Evolutionary conservation across 2,329 filamentous ascomycete species (phyloP).

Genomic region (Fusarium sacchari): DNA sequence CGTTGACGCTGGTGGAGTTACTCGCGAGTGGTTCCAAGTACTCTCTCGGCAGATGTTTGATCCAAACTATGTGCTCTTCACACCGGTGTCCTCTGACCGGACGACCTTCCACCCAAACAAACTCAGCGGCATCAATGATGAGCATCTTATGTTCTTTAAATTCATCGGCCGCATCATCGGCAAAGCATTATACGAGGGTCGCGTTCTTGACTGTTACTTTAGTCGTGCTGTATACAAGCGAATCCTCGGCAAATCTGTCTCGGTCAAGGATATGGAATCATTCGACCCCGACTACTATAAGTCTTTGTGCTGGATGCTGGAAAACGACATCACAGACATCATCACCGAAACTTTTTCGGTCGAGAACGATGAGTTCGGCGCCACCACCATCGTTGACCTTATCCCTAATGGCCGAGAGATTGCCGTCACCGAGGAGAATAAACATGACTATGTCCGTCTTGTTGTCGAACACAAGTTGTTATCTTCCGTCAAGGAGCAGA

Average conservation of each 20-base stretch:
- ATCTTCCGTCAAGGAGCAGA: conserved; percentile 91
- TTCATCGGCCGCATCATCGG: conserved; percentile 99
- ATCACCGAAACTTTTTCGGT: conserved; percentile 96
- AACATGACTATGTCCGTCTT: conserved; percentile 94
- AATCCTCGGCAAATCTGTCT: conserved; percentile 93
- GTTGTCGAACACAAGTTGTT: conserved; percentile 95
- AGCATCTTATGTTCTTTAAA: conserved; percentile 98
- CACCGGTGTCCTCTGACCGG: conserved; percentile 93
- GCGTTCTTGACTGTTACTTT: conserved; percentile 97
- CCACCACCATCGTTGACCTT: conserved; percentile 86
- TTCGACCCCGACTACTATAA: conserved; percentile 99
- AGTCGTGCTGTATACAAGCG: conserved; percentile 98
- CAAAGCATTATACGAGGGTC: conserved; percentile 95
- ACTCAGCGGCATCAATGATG: conserved; percentile 90
- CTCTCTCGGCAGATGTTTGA: conserved; percentile 99
- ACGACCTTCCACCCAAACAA: conserved; percentile 99
- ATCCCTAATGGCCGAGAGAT: conserved; percentile 90
- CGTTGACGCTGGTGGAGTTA: conserved; percentile 96
- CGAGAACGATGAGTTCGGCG: conserved; percentile 93
- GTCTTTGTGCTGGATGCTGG: conserved; percentile 96
- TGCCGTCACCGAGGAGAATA: conserved; percentile 96
- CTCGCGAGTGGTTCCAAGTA: conserved; percentile 98
- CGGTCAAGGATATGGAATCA: conserved; percentile 99
- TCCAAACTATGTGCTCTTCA: conserved; percentile 95
- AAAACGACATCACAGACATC: conserved; percentile 98